A percentile compares a stretch with the other conserved stretches of the same genome.
These are phyloP conservation scores for Peronospora belbahrii DNA, from an alignment of 352 stramenopile genomes.

Conservation along the genomic window DNA sequence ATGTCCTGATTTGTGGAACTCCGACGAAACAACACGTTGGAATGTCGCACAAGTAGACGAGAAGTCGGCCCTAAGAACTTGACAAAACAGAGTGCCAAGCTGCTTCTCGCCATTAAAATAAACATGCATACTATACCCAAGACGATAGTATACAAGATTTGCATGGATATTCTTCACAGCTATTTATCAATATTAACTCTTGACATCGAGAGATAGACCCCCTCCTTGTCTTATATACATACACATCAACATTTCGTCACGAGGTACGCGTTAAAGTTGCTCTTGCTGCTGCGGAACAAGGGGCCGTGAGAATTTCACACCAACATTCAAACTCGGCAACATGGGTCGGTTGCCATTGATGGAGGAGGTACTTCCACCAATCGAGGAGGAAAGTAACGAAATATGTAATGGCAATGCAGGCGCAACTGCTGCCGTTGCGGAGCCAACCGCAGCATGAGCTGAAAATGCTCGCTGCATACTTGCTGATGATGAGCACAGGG, in stretches of 20 bases:
- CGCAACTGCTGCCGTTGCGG: neutral
- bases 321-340: conserved; percentile 11
- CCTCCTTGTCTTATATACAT: conserved; percentile 6
- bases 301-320: neutral
- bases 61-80: too few relatives aligned
- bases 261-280: neutral
- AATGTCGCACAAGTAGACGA: too few relatives aligned
- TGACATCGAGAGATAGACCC: too few relatives aligned
- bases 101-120: too few relatives aligned
- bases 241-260: conserved; percentile 2
- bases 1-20: too few relatives aligned
- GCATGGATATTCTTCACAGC: too few relatives aligned
- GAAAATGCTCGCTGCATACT: neutral
- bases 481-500: neutral
- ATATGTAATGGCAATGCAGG: conserved; percentile 1
- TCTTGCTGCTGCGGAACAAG: neutral
- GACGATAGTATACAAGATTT: too few relatives aligned
- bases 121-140: too few relatives aligned
- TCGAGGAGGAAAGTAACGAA: neutral
- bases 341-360: conserved; percentile 1
- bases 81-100: too few relatives aligned
- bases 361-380: neutral
- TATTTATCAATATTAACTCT: too few relatives aligned
- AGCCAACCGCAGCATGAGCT: neutral
- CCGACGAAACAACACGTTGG: too few relatives aligned